phyloP scores from a whole-genome alignment of 78 protist genomes.

The Planoprotostelium fungivorum region DNA sequence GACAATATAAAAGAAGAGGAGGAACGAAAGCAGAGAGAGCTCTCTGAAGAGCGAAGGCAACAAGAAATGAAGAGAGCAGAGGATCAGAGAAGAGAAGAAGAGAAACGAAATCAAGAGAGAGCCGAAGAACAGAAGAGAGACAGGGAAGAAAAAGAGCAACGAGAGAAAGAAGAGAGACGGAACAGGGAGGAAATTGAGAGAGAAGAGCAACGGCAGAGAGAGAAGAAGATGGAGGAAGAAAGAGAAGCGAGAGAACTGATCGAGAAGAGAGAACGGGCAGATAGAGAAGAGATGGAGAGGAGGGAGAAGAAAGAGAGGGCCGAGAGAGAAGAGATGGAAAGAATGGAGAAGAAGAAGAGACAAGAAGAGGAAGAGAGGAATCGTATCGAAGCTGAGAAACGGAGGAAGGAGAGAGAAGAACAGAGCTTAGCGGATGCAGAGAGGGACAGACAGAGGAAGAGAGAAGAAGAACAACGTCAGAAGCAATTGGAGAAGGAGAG shows the following conservation, averaged over 20 bases:
- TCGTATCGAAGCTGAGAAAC: not conserved
- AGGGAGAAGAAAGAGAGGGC: not conserved
- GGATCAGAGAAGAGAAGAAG: not conserved
- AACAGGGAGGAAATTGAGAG: not conserved
- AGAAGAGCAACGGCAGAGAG: not conserved
- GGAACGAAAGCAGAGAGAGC: no score
- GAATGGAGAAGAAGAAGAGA: not conserved
- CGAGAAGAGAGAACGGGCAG: not conserved
- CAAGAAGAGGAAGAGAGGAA: not conserved
- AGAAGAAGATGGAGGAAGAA: not conserved
- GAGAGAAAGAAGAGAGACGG: not conserved
- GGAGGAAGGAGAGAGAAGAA: not conserved
- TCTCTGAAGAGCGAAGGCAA: not conserved
- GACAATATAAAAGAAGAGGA: no score
- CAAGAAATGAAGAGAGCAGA: not conserved
- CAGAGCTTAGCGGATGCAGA: not conserved
- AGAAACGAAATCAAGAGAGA: not conserved
- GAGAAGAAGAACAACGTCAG: not conserved
- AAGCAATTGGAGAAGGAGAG: not conserved
- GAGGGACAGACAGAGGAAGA: not conserved
- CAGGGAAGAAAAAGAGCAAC: not conserved
- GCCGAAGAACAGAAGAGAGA: not conserved
- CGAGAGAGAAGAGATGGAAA: conserved; percentile 1
- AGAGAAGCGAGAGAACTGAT: not conserved
- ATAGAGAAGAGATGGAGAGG: not conserved